phyloP scores from a whole-genome alignment of 495 filamentous ascomycete species.

The Penicillium odoratum region DNA sequence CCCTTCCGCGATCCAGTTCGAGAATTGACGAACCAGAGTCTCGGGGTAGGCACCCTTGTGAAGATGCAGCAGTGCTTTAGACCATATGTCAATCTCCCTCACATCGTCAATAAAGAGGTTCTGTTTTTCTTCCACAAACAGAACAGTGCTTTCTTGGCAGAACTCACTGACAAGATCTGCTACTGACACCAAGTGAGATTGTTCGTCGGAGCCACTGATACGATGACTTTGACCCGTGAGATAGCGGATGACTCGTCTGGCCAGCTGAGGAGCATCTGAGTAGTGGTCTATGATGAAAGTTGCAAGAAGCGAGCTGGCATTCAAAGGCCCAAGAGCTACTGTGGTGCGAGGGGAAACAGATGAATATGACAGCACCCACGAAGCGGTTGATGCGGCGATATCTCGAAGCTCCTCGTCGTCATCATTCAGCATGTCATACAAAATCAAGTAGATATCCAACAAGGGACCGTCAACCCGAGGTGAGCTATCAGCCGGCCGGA shows the following conservation, averaged over 20 bases:
- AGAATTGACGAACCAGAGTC: constrained; percentile 30
- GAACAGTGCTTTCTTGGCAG: constrained; percentile 61
- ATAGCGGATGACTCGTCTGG: constrained; percentile 30
- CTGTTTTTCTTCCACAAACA: constrained; percentile 88
- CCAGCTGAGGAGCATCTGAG: constrained; percentile 34
- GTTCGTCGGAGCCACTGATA: constrained; percentile 23
- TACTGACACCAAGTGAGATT: constrained; percentile 34
- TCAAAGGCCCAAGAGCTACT: constrained; percentile 42
- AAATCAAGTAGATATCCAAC: constrained; percentile 47
- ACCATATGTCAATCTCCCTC: constrained; percentile 68
- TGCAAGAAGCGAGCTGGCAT: constrained; percentile 48
- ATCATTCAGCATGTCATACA: constrained; percentile 73
- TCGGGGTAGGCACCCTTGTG: constrained; percentile 23
- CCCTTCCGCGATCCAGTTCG: constrained; percentile 59
- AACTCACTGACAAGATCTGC: constrained; percentile 47
- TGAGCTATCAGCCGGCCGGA: constrained; percentile 27
- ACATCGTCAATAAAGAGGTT: constrained; percentile 86
- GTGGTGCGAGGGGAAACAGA: constrained; percentile 30
- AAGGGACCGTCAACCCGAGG: constrained; percentile 31
- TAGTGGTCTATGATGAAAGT: constrained; percentile 44
- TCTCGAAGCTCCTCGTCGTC: constrained; percentile 88
- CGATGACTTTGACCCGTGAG: constrained; percentile 27
- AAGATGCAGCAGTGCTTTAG: constrained; percentile 41
- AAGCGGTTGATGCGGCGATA: constrained; percentile 55
- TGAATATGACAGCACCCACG: constrained; percentile 42